Conservation (phyloP, 108 stramenopile species). For the Skeletonema costatum region DNA sequence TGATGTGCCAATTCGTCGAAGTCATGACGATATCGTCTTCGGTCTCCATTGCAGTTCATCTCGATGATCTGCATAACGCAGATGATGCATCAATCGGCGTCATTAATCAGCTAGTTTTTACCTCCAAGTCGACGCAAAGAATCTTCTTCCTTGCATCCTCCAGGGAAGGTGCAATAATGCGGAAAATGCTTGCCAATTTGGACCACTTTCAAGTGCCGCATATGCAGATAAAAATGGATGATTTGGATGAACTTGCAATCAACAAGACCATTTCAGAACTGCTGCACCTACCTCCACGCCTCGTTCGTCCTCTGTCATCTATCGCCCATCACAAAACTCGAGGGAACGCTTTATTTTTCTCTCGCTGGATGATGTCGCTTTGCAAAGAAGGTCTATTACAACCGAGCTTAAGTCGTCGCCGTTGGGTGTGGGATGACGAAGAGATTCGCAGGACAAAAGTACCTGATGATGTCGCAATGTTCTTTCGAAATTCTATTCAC, state of each 20-base stretch:
- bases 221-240: constrained; percentile 4
- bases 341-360: constrained; percentile 29
- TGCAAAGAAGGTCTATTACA: constrained; percentile 9
- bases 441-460: constrained; percentile 16
- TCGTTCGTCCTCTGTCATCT: constrained; percentile 10
- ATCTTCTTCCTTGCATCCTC: constrained; percentile 12
- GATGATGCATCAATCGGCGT: constrained; percentile 21
- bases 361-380: constrained; percentile 8
- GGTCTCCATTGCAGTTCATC: background rate
- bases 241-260: constrained; percentile 5
- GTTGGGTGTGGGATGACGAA: constrained; percentile 37
- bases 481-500: constrained; percentile 2
- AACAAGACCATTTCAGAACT: constrained; percentile 19
- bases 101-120: constrained; percentile 8
- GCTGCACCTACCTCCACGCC: constrained; percentile 16
- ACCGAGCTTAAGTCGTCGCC: background rate
- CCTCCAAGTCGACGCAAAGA: background rate
- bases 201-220: background rate
- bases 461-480: constrained; percentile 24
- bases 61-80: constrained; percentile 41
- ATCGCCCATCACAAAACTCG: constrained; percentile 27
- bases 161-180: constrained; percentile 11
- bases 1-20: constrained; percentile 27
- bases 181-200: constrained; percentile 1
- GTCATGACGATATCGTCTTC: constrained; percentile 7